Percentiles rank a stretch among this genome's conserved stretches.
Conservation (phyloP, 2,329 filamentous ascomycete species). For the Diaporthe sp. region DNA sequence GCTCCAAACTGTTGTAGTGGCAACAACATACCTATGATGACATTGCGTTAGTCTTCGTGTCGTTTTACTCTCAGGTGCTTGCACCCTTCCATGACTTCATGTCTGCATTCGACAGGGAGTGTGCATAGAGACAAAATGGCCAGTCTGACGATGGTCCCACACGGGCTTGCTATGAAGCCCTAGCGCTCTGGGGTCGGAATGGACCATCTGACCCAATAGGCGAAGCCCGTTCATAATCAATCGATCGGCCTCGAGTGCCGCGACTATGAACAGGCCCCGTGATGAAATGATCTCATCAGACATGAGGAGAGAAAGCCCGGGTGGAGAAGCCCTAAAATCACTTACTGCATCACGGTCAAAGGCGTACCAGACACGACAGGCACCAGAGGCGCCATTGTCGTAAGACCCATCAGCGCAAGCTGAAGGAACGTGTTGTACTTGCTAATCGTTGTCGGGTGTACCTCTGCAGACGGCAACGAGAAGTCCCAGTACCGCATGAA, state of each 20-base stretch:
- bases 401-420: slow-evolving; percentile 86
- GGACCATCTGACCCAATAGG: background rate
- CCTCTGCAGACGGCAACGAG: slow-evolving; percentile 87
- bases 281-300: background rate
- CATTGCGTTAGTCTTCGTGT: slow-evolving; percentile 3
- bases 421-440: slow-evolving; percentile 97
- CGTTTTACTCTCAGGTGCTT: background rate
- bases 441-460: slow-evolving; percentile 85
- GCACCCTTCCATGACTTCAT: too few species aligned
- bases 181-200: background rate
- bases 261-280: background rate
- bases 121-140: background rate
- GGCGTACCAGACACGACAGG: slow-evolving; percentile 67
- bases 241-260: background rate
- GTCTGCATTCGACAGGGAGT: background rate
- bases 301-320: background rate
- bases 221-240: background rate
- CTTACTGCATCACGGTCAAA: slow-evolving; percentile 76
- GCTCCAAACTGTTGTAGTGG: slow-evolving; percentile 92
- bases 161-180: background rate
- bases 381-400: slow-evolving; percentile 84
- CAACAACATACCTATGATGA: slow-evolving; percentile 80
- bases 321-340: slow-evolving; percentile 43
- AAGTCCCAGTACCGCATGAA: slow-evolving; percentile 97
- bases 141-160: background rate